Base-by-base conservation (phyloP, 2,329 filamentous ascomycete genomes). In the Colletotrichum australisinense region DNA sequence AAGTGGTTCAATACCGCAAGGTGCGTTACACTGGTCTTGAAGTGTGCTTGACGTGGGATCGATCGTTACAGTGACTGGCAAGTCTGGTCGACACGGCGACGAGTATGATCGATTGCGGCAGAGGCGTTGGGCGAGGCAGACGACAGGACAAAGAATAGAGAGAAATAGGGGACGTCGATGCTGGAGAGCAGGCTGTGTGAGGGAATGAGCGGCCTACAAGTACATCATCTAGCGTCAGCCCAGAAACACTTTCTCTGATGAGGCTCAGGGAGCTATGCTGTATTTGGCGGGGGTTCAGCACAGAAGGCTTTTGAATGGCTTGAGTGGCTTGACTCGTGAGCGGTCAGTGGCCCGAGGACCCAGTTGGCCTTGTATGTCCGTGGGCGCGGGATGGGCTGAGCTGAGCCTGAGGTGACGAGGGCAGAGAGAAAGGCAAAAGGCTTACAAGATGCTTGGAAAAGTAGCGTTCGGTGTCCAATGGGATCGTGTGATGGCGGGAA, bases 151-250 rank as follows among this genome's bases (percentile, higher is more conserved):
- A 76, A 75, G 63, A 56, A 28, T 19, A 32, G n/a, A 14, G 26
- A 22, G 53, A n/a, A 42, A 49, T 58, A 60, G 38, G 74, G 68
- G 65, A 63, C 49, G 58, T 55, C 63, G 49, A 63, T 24, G 16
- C 38, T 38, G 58, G 32, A 38, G 46, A 46, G 65, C 28, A 14
- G 63, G 62, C 28, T 46, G 63, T 46, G 30, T 0, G n/a, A 46
- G 68, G 52, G 67, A 55, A 68, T 74, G 58, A 68, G 59, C 26
- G 63, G 16, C 46, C 68, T 72, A 72, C 68, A 63, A 53, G 42
- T 73, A 74, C 55, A 63, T 7, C 58, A 55, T 57, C 28, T 59
- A 49, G 62, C 67, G 69, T 74, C 69, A 74, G 72, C 69, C 68
- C 49, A 53, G 46, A 67, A 42, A 71, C 35, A 57, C 55, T 32